Evolutionary conservation across 352 stramenopile species (phyloP), one percentile per base, ranked within the genome.

Genomic region (Phytophthora multivora): DNA sequence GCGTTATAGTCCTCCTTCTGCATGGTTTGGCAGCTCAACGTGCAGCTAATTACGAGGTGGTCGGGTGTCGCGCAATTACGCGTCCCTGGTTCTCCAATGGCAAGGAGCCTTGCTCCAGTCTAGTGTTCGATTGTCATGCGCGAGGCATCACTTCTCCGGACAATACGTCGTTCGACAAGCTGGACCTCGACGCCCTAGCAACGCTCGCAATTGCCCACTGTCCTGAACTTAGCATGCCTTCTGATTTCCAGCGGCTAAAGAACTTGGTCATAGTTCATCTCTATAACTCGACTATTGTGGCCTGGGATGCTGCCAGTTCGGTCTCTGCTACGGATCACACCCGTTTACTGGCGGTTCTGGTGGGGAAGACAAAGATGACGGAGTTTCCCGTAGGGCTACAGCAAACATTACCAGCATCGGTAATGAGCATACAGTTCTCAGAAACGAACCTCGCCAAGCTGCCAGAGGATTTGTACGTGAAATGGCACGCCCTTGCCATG

Each of bases 201-300:
- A 66, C 35, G 0, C 38, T 71, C 7, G 56, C 50, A 6, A 71
- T 71, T 38, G 30, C 30, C 0, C 38, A 71, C 26, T 66, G 56
- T 7, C 23, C 63, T 11, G 43, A 43, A 5, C 30, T 67, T 6
- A 19, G 30, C 0, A 63, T 71, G 38, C 63, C 63, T 23, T 7
- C 49, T 4, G 51, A 46, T 19, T 23, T 71, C 13, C 51, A 59
- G 13, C 18, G 33, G 0, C 23, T 71, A 7, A 28, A 40, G 2
- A 67, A 51, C 4, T 10, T 71, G 2, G 33, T 67, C 15, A 55
- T 43, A 45, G 2, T 67, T 3, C 25, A 57, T 7, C 21, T 71
- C 2, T 71, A 67, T 38, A 67, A 63, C 21, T 67, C 51, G 16
- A 71, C 57, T 15, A 67, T 63, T 21, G 45, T 51, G 10, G 35